Base-by-base conservation (phyloP, 345 rosid genomes). In the Trapa incisa region DNA sequence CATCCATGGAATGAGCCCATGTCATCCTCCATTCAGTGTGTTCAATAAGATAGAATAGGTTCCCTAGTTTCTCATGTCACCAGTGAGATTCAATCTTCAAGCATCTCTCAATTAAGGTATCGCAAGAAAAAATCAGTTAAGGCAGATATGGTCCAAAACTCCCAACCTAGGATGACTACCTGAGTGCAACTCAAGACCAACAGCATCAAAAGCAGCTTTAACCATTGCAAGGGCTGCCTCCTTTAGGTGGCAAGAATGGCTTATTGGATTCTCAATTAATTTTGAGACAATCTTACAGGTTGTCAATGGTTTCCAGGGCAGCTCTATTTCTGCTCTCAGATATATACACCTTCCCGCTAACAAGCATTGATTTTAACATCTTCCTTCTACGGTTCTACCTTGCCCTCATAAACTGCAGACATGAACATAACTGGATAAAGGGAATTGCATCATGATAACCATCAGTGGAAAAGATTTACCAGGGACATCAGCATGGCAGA, bases 131-230 rank as follows among this genome's bases (percentile, higher is more conserved):
- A 77, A 72, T 92, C 96, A 0, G 93, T 89, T 65, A 78, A 93
- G 88, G 78, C 98, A 90, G 66, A 88, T 79, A 73, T 93, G 97
- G 63, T 93, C 98, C 45, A 93, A 92, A 54, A 93, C 96, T 72
- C 97, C 97, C 71, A 90, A 92, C 36, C 96, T 82, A 42, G 97
- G 96, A 82, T 88, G 98, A 68, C 83, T 86, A 63, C 96, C 98
- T 62, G 64, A 74, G 60, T 93, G 98, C 65, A 66, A 78, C 79
- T 78, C 86, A 54, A 90, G 81, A 61, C 81, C 80, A 64, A 90
- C 83, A 1, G 80, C 72, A 61, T 83, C 84, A 45, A 88, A 80
- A 62, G 98, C 94, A 74, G 89, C 80, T 76, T 83, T 82, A 72
- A 90, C 91, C 87, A 90, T 88, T 15, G 98, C 84, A 80, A 88